Evolutionary conservation across 192 early-diverging fungal species (phyloP).

Genomic region (Umbelopsis ramanniana): DNA sequence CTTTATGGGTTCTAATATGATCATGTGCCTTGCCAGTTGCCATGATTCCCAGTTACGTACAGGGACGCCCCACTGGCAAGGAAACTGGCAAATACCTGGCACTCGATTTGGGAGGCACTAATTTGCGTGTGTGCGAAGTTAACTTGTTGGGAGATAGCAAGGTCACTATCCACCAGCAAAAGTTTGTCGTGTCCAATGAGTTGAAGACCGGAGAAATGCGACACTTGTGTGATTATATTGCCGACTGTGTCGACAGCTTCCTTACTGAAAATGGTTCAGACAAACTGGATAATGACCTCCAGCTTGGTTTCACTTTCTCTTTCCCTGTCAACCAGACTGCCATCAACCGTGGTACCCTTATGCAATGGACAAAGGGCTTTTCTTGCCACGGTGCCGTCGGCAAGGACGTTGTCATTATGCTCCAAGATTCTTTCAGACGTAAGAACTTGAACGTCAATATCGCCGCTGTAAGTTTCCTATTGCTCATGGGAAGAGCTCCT

Average conservation of each 20-base stretch:
- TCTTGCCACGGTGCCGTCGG: conserved; percentile 71
- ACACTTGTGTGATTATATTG: conserved; percentile 83
- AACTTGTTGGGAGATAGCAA: conserved; percentile 75
- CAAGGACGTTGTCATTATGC: conserved; percentile 74
- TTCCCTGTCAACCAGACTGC: conserved; percentile 89
- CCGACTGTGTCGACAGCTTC: conserved; percentile 80
- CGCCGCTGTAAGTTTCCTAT: conserved; percentile 40
- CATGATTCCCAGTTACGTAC: conserved; percentile 92
- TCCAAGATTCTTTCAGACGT: conserved; percentile 80
- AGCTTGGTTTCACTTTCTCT: conserved; percentile 95
- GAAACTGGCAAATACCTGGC: conserved; percentile 90
- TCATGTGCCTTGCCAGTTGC: conserved; percentile 42
- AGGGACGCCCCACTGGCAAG: conserved; percentile 78
- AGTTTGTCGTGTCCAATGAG: conserved; percentile 68
- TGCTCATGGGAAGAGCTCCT: not conserved
- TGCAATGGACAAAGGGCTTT: conserved; percentile 93
- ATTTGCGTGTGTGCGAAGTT: conserved; percentile 91
- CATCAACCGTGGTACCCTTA: conserved; percentile 70
- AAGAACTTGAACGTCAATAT: conserved; percentile 74
- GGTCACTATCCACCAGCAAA: conserved; percentile 76
- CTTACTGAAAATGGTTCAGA: conserved; percentile 64
- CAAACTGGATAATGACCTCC: conserved; percentile 38
- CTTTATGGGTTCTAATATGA: not conserved
- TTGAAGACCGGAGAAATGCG: conserved; percentile 61
- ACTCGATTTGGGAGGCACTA: conserved; percentile 94